Evolutionary conservation across 306 rosid genomes (phyloP).

Genomic region (Alnus glutinosa): DNA sequence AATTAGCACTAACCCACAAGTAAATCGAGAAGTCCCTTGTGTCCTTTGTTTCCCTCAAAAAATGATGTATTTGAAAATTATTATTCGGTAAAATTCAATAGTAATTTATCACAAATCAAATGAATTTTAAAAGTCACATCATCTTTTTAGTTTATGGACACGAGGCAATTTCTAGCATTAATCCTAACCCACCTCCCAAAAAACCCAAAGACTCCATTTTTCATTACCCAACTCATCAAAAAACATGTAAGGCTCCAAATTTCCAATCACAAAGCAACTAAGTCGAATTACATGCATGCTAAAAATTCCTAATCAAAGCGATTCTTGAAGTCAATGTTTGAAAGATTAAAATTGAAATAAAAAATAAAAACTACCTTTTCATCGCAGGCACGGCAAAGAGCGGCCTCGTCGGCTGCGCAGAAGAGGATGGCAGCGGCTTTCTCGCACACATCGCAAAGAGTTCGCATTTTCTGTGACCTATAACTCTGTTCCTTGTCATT

Average conservation of each 20-base stretch:
- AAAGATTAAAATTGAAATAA: no score
- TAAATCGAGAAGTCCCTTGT: no score
- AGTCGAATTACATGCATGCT: not conserved
- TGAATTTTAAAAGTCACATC: no score
- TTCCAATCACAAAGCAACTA: not conserved
- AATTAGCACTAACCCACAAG: not conserved
- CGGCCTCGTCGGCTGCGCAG: constrained; percentile 56
- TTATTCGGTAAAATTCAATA: no score
- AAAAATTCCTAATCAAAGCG: not conserved
- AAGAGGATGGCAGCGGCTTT: constrained; percentile 48
- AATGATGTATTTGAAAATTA: no score
- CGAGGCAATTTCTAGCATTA: no score
- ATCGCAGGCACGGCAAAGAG: constrained; percentile 53
- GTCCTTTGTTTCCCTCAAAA: no score
- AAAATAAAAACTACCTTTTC: constrained; percentile 30
- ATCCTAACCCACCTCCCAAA: not conserved
- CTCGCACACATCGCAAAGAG: constrained; percentile 53
- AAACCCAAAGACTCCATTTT: not conserved
- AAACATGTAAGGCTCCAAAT: not conserved
- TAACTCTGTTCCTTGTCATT: constrained; percentile 11
- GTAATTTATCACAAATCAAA: no score
- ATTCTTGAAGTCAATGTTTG: not conserved
- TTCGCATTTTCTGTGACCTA: constrained; percentile 34
- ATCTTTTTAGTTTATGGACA: no score
- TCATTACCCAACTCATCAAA: not conserved